phyloP scores from a whole-genome alignment of 139 green algal genomes.

The Micractinium conductrix region DNA sequence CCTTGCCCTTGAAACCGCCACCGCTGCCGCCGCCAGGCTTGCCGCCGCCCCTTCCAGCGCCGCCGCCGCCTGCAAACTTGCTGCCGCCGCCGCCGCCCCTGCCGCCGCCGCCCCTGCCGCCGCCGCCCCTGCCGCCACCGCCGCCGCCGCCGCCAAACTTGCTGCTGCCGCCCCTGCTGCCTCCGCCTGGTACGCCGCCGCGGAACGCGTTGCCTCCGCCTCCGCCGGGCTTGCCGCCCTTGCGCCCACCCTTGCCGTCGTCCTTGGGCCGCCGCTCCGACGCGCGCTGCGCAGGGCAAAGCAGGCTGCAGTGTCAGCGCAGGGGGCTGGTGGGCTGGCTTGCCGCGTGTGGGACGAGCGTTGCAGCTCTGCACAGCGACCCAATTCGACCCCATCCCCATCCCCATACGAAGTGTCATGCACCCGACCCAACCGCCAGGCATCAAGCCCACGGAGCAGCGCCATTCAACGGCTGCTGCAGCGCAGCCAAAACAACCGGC shows the following conservation, averaged over 20 bases:
- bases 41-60: neutral
- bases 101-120: neutral
- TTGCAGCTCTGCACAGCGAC: neutral
- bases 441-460: too few relatives aligned
- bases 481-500: neutral
- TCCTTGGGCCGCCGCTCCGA: constrained; percentile 5
- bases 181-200: neutral
- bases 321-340: neutral
- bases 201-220: constrained; percentile 11
- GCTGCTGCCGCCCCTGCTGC: neutral
- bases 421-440: too few relatives aligned
- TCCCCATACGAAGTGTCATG: neutral
- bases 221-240: neutral
- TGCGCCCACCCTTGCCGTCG: neutral
- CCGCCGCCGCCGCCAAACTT: neutral
- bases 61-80: neutral
- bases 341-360: neutral
- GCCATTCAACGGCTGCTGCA: neutral
- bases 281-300: constrained; percentile 3
- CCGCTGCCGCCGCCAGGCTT: neutral
- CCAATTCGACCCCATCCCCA: neutral
- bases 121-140: neutral
- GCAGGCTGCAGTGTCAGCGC: neutral
- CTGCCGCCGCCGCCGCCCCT: too few relatives aligned
- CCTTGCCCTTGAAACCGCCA: constrained; percentile 28